A percentile compares a stretch with the other conserved stretches of the same genome.
These are phyloP conservation scores for Peterozyma xylosa DNA, from an alignment of 805 yeast species.

Conservation along the genomic window DNA sequence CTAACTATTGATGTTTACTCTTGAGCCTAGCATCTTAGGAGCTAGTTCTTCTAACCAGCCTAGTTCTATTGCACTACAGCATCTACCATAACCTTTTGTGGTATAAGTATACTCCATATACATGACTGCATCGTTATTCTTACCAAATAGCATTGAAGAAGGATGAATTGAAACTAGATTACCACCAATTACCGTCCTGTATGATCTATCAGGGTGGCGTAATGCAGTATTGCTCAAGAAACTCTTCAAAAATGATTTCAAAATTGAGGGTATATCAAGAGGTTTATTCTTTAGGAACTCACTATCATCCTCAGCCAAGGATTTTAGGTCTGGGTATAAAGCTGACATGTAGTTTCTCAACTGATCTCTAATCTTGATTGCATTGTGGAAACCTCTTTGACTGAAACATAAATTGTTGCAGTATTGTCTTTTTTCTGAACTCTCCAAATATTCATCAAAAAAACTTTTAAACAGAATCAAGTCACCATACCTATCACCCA, in stretches of 20 bases:
- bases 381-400: slow-evolving; percentile 74
- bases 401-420: slow-evolving; percentile 74
- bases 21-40: slow-evolving; percentile 50
- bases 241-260: slow-evolving; percentile 79
- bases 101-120: slow-evolving; percentile 93
- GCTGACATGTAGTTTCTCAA: slow-evolving; percentile 58
- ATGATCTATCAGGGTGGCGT: slow-evolving; percentile 91
- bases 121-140: slow-evolving; percentile 79
- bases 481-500: slow-evolving; percentile 78
- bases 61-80: slow-evolving; percentile 72
- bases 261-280: slow-evolving; percentile 46
- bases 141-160: slow-evolving; percentile 80
- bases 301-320: slow-evolving; percentile 20
- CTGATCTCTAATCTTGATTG: slow-evolving; percentile 67
- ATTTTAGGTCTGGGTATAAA: slow-evolving; percentile 29
- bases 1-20: slow-evolving; percentile 12
- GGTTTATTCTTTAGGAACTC: slow-evolving; percentile 19
- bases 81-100: slow-evolving; percentile 86
- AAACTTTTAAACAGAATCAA: slow-evolving; percentile 75
- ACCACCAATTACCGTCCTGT: slow-evolving; percentile 76
- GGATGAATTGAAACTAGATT: slow-evolving; percentile 88
- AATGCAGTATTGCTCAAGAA: slow-evolving; percentile 85
- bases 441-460: slow-evolving; percentile 44
- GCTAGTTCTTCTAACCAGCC: slow-evolving; percentile 83
- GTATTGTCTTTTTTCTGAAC: slow-evolving; percentile 67